These are phyloP conservation scores for Urtica urens DNA, from an alignment of 306 rosid species.

Conservation along the genomic window DNA sequence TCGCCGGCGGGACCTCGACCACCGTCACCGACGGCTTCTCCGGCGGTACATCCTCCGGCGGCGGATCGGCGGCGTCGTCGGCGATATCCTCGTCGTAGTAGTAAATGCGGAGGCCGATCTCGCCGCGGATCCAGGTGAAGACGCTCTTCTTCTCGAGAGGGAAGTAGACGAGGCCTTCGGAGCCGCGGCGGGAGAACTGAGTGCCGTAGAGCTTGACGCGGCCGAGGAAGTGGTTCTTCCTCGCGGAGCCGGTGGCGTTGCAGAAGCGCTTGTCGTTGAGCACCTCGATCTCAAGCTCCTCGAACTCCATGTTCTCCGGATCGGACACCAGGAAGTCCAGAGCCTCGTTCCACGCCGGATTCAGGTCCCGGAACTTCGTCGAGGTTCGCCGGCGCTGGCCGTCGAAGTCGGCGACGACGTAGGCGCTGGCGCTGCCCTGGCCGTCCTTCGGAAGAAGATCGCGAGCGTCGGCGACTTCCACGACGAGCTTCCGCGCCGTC, in stretches of 20 bases:
- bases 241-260: slow-evolving; percentile 38
- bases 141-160: slow-evolving; percentile 85
- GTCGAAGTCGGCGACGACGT: slow-evolving; percentile 70
- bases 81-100: slow-evolving; percentile 52
- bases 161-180: slow-evolving; percentile 53
- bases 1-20: slow-evolving; percentile 27
- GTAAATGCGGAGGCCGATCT: slow-evolving; percentile 51
- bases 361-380: slow-evolving; percentile 55
- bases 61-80: slow-evolving; percentile 24
- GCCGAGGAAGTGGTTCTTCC: slow-evolving; percentile 81
- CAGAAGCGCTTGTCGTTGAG: slow-evolving; percentile 72
- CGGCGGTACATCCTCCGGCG: slow-evolving; percentile 23
- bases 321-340: slow-evolving; percentile 79
- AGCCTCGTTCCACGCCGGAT: slow-evolving; percentile 75
- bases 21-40: slow-evolving; percentile 33
- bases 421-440: slow-evolving; percentile 89
- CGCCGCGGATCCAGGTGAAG: slow-evolving; percentile 78
- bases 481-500: slow-evolving; percentile 39
- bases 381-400: slow-evolving; percentile 79
- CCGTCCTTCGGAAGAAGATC: slow-evolving; percentile 93
- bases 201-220: slow-evolving; percentile 69
- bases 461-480: slow-evolving; percentile 74
- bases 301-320: slow-evolving; percentile 66
- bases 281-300: slow-evolving; percentile 86
- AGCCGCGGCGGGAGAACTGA: slow-evolving; percentile 56